Evolutionary conservation across 257 asterid species (phyloP).

Genomic region (Solanum etuberosum): DNA sequence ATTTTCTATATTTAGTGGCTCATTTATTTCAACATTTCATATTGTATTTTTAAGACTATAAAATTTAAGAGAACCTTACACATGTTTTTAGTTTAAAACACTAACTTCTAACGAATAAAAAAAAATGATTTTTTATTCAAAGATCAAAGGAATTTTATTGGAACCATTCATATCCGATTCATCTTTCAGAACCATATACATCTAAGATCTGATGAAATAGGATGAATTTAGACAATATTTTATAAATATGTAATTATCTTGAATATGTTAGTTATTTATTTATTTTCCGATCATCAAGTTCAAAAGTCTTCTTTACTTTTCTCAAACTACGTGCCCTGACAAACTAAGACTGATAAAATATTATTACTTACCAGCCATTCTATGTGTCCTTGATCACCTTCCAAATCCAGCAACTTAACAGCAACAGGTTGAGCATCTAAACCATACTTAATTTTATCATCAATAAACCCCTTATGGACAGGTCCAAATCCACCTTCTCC

Average conservation of each 20-base stretch:
- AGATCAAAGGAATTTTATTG: no score
- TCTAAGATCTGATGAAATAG: no score
- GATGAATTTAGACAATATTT: not conserved
- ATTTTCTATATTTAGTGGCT: no score
- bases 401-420: constrained; percentile 11
- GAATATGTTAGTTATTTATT: no score
- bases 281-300: no score
- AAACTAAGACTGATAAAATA: not conserved
- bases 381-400: constrained; percentile 8
- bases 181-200: not conserved
- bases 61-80: no score
- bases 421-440: constrained; percentile 13
- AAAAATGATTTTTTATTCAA: no score
- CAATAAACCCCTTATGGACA: constrained; percentile 12
- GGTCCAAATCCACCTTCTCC: constrained; percentile 20
- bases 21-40: no score
- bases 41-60: no score
- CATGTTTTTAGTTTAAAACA: no score
- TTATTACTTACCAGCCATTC: constrained; percentile 11
- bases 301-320: not conserved
- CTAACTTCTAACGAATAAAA: no score
- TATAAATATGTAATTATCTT: not conserved
- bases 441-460: constrained; percentile 4
- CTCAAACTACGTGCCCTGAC: not conserved
- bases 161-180: no score